Evolutionary conservation across 2,329 filamentous ascomycete genomes (phyloP).

Genomic region (Hymenotorrendiella dingleyae): DNA sequence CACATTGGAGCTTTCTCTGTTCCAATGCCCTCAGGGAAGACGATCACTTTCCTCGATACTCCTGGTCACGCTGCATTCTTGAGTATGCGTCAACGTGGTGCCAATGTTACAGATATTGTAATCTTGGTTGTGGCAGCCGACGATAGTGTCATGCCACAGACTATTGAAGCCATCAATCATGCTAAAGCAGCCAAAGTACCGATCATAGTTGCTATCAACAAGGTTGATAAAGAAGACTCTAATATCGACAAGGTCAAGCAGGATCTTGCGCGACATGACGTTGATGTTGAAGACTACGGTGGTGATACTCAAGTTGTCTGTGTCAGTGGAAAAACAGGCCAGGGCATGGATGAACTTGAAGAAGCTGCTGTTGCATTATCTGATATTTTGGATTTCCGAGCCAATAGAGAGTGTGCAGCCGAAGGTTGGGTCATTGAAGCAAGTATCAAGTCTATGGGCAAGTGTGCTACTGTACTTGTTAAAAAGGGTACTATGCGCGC

Average conservation of each 20-base stretch:
- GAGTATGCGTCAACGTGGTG: conserved; percentile 91
- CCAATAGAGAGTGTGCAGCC: conserved; percentile 67
- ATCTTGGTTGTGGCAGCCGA: conserved; percentile 93
- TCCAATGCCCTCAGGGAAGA: conserved; percentile 74
- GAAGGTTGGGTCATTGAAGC: conserved; percentile 96
- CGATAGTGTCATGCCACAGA: conserved; percentile 96
- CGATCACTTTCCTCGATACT: conserved; percentile 94
- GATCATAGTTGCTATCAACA: conserved; percentile 97
- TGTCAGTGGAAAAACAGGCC: conserved; percentile 89
- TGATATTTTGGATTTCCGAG: conserved; percentile 85
- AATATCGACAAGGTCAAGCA: conserved; percentile 79
- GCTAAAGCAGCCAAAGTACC: conserved; percentile 81
- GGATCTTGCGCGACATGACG: conserved; percentile 74
- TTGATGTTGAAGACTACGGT: conserved; percentile 91
- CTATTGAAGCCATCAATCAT: conserved; percentile 92
- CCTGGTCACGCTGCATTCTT: conserved; percentile 94
- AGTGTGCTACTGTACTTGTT: conserved; percentile 82
- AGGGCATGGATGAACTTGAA: conserved; percentile 86
- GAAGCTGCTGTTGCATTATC: conserved; percentile 82
- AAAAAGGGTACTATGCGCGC: conserved; percentile 76
- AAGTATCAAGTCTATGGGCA: conserved; percentile 77
- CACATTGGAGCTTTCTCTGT: conserved; percentile 98
- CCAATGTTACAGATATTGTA: conserved; percentile 94
- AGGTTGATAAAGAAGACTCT: conserved; percentile 83
- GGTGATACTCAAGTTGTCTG: conserved; percentile 89